Conservation (phyloP, 768 basidiomycete genomes). For the Sporobolomyces roseus region DNA sequence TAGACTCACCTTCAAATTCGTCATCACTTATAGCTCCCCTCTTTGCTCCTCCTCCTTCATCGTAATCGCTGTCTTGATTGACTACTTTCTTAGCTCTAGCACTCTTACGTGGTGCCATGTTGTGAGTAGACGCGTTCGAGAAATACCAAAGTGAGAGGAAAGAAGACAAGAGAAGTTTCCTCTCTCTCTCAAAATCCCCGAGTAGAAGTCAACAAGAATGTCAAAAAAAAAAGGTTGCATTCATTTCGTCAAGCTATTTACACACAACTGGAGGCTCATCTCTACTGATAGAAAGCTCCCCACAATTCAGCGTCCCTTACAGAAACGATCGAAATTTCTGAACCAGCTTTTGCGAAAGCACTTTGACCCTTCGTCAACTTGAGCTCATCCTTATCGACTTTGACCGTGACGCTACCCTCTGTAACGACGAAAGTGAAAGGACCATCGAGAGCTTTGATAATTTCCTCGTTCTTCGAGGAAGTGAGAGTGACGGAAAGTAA, state of each 20-base stretch:
- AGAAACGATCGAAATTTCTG: conserved; percentile 17
- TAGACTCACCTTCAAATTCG: background rate
- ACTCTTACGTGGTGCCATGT: conserved; percentile 16
- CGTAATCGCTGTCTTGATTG: background rate
- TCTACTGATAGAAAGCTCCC: conserved; percentile 37
- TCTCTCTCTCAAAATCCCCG: no score
- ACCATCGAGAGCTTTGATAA: conserved; percentile 25
- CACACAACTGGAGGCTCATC: no score
- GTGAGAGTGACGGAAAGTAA: conserved; percentile 26
- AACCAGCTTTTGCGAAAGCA: conserved; percentile 28
- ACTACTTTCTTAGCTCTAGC: background rate
- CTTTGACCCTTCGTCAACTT: conserved; percentile 30
- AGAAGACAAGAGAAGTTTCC: background rate
- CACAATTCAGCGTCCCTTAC: conserved; percentile 28
- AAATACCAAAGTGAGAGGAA: background rate
- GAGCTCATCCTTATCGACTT: conserved; percentile 17
- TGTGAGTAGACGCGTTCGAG: background rate
- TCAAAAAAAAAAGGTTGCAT: no score
- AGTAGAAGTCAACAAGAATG: no score
- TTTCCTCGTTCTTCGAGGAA: background rate
- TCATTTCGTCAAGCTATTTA: background rate
- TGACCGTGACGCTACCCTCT: conserved; percentile 24
- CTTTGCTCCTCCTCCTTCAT: background rate
- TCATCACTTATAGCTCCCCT: background rate
- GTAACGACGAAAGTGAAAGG: conserved; percentile 39